Evolutionary conservation across 139 green algal species (phyloP), one percentile per base, ranked within the genome.

Genomic region (Protoeuglena noctilucae): DNA sequence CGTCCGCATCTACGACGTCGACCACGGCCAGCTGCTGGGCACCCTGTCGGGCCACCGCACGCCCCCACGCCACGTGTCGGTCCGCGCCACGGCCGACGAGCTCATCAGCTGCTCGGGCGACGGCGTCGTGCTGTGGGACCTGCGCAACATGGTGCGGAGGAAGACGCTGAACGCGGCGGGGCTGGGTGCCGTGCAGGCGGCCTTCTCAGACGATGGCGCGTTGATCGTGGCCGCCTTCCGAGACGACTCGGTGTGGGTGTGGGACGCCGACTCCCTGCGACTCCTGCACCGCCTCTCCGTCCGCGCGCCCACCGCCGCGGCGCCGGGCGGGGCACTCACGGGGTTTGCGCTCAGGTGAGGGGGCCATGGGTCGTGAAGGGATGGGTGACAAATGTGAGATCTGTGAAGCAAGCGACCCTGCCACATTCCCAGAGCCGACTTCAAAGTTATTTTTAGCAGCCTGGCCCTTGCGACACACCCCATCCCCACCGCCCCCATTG

Each of bases 71-170:
- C 29, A 29, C 49, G 5, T 55, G 17, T 19, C 28, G 49, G 12
- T 55, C 21, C 28, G 49, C 49, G 49, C 28, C 21, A 41, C 49
- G 49, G 49, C 24, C 49, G 21, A 55, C 24, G 29, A 55, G 49
- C 49, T 55, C 21, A 6, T 55, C 23, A 55, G 21, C 21, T 30
- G n/a, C 21, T 55, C 49, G 5, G 22, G 21, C 5, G 49, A 55
- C 49, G 28, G 24, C 49, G 5, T 55, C 21, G 16, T 41, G 6
- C 21, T 55, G n/a, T 55, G 49, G 49, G 49, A 55, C 29, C n/a
- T 55, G 23, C 28, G 24, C 17, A 55, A 28, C 49, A 22, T 39
- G 21, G 31, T 6, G 24, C n/a, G 49, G 21, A 21, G 31, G 34
- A 43, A 43, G 34, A 43, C 34, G 34, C 34, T 43, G 9, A 19